Conservation (phyloP, 116 monocot species). For the Posidonia oceanica region DNA sequence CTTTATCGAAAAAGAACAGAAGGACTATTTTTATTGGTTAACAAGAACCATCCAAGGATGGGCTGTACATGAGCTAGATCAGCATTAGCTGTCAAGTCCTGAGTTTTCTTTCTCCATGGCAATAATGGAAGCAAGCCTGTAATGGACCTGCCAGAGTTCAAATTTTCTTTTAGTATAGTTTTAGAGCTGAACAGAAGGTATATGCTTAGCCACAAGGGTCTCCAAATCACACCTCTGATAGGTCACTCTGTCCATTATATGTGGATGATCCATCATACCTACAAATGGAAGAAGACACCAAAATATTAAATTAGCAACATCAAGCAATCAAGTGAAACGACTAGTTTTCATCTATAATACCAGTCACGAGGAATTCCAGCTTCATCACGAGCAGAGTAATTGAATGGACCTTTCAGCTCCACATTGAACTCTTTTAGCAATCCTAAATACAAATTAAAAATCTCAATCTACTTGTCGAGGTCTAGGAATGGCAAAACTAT, state of each 20-base stretch:
- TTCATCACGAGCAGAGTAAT: conserved; percentile 77
- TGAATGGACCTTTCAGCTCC: conserved; percentile 87
- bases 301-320: background rate
- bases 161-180: background rate
- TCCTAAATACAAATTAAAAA: conserved; percentile 21
- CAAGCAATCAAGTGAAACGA: background rate
- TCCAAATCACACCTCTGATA: conserved; percentile 40
- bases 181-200: background rate
- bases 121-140: conserved; percentile 64
- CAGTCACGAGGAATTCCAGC: conserved; percentile 93
- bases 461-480: background rate
- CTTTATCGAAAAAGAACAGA: no score
- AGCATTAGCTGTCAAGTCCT: conserved; percentile 11
- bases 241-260: conserved; percentile 15
- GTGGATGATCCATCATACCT: conserved; percentile 53
- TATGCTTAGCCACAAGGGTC: background rate
- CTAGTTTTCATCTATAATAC: conserved; percentile 13
- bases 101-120: conserved; percentile 87
- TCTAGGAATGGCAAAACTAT: background rate
- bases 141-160: conserved; percentile 43
- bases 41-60: no score
- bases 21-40: no score
- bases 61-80: background rate
- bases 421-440: conserved; percentile 63
- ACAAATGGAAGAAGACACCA: background rate